Base-by-base conservation (phyloP, 2,329 filamentous ascomycete species). In the Dactylella cylindrospora region DNA sequence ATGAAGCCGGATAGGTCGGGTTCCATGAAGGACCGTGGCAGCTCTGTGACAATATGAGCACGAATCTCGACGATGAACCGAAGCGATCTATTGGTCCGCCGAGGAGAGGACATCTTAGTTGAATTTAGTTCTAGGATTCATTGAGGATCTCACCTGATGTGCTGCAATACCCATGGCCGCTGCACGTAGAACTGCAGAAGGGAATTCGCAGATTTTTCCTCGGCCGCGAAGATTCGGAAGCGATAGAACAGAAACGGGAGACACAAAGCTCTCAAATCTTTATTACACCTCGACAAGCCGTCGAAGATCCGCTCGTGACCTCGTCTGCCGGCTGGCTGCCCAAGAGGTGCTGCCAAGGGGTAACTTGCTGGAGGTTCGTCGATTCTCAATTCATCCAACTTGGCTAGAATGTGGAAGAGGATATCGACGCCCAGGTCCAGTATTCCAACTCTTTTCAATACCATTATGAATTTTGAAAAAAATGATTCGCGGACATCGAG, bases 21-120 rank as follows among this genome's bases (percentile, higher is more conserved):
- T 13, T 41, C 39, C 55, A 61, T 61, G 9, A 36, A 25, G 3
- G 55, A 61, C 5, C 32, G 43, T 1, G 55, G 55, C 15, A 49
- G 22, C 15, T 43, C 28, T 3, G 41, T 31, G 9, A 31, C 29
- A 12, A 61, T 52, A 1, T 23, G 23, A 2, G 47, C 31, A 9
- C 47, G 47, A n/a, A 61, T 53, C 15, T 61, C 41, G 41, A 61
- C 19, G 22, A 47, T 13, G 12, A 61, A 53, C 17, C 26, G 23
- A 12, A 61, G 25, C 41, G 29, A 53, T 15, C 55, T 61, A n/a
- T 15, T 28, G 19, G 10, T 26, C 10, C 9, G 6, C n/a, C n/a
- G n/a, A n/a, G n/a, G n/a, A n/a, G n/a, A n/a, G n/a, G n/a, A n/a
- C n/a, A n/a, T n/a, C n/a, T n/a, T n/a, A n/a, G n/a, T n/a, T n/a